Percentiles rank a stretch among this genome's conserved stretches.
Conservation (phyloP, 148 eudicot species). For the Camellia japonica region DNA sequence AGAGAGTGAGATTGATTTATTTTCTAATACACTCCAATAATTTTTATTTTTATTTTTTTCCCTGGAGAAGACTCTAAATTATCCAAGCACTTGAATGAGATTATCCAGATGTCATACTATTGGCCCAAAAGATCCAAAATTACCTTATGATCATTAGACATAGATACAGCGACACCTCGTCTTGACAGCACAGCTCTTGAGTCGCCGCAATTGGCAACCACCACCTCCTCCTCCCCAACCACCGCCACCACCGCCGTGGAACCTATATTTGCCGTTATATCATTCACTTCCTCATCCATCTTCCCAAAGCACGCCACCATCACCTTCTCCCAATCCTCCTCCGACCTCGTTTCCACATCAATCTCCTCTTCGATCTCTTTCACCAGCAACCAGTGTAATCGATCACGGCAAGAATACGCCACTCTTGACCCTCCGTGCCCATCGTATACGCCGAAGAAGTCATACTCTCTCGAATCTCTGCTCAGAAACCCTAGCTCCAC, state of each 20-base stretch:
- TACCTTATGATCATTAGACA: conserved; percentile 83
- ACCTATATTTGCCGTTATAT: conserved; percentile 43
- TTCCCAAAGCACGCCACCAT: conserved; percentile 46
- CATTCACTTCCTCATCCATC: conserved; percentile 57
- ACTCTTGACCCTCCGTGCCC: conserved; percentile 71
- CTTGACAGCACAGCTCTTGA: conserved; percentile 70
- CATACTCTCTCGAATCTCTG: conserved; percentile 21
- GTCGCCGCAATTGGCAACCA: conserved; percentile 83
- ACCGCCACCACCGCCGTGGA: conserved; percentile 71
- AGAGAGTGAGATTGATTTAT: too few species aligned
- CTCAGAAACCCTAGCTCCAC: conserved; percentile 28
- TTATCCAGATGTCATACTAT: too few species aligned
- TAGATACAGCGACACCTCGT: conserved; percentile 42
- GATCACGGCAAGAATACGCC: conserved; percentile 50
- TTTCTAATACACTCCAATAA: too few species aligned
- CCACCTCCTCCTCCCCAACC: conserved; percentile 52
- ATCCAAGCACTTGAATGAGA: too few species aligned
- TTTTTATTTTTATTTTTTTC: too few species aligned
- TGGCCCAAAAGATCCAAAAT: not conserved
- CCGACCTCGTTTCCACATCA: conserved; percentile 3
- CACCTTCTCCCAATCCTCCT: conserved; percentile 52
- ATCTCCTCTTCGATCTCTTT: conserved; percentile 25
- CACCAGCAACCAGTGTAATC: conserved; percentile 37
- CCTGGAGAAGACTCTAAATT: too few species aligned
- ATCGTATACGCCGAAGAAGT: conserved; percentile 63